These are phyloP conservation scores for Fusarium annulatum DNA, from an alignment of 2,329 filamentous ascomycete genomes.

Conservation along the genomic window DNA sequence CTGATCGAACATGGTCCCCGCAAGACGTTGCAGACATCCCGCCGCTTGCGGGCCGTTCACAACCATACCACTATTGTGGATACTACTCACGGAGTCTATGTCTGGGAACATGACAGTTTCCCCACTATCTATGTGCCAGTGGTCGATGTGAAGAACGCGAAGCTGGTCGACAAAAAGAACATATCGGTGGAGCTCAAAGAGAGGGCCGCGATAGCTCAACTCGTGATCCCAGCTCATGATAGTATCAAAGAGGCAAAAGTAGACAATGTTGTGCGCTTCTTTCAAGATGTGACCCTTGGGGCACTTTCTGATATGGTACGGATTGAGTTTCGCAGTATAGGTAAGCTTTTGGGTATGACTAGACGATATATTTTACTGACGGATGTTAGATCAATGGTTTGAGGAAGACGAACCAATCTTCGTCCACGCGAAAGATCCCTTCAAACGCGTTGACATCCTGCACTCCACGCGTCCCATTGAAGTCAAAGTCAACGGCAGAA, in stretches of 20 bases:
- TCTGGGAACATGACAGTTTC: constrained; percentile 62
- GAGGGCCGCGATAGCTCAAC: constrained; percentile 46
- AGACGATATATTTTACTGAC: not conserved
- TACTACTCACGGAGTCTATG: constrained; percentile 50
- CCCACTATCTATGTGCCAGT: constrained; percentile 58
- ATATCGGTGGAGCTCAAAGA: constrained; percentile 43
- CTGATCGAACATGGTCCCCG: constrained; percentile 34
- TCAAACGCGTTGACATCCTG: constrained; percentile 72
- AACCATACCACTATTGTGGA: constrained; percentile 51
- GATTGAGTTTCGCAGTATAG: constrained; percentile 51
- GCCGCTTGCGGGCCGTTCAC: constrained; percentile 50
- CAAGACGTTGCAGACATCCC: constrained; percentile 37
- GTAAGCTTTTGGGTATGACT: constrained; percentile 27
- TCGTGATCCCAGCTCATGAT: constrained; percentile 45
- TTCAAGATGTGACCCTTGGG: constrained; percentile 51
- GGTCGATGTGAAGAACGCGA: constrained; percentile 45
- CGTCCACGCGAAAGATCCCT: constrained; percentile 75
- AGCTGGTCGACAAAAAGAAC: constrained; percentile 41
- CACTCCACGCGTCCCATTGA: constrained; percentile 64
- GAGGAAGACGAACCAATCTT: constrained; percentile 70
- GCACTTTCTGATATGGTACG: constrained; percentile 49
- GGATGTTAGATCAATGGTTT: constrained; percentile 51
- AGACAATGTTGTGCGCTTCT: constrained; percentile 54
- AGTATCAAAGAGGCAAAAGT: constrained; percentile 43
- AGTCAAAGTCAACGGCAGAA: constrained; percentile 59